Percentiles rank a stretch among this genome's conserved stretches.
Evolutionary conservation across 2,329 filamentous ascomycete genomes (phyloP).

Genomic region (Sarocladium strictum): DNA sequence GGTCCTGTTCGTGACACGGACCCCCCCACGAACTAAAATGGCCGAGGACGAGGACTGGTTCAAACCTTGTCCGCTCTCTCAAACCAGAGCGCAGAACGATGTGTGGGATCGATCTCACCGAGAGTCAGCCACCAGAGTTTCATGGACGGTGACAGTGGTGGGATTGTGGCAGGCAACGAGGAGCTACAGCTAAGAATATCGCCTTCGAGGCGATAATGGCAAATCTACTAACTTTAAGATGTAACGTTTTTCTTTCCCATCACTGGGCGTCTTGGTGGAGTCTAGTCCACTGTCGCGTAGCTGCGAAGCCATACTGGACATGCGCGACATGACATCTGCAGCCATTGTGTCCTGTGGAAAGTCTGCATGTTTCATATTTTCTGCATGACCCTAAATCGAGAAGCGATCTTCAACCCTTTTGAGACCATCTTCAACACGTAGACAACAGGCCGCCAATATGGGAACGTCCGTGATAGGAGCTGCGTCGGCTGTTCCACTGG

Average conservation of each 20-base stretch:
- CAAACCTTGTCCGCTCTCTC: background rate
- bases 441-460: no score
- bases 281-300: no score
- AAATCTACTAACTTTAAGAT: no score
- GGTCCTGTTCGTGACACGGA: background rate
- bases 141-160: no score
- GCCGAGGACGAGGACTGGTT: background rate
- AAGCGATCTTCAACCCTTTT: background rate
- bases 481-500: background rate
- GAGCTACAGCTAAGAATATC: no score
- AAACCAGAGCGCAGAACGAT: background rate
- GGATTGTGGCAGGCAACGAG: no score
- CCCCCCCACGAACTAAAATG: background rate
- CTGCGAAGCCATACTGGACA: background rate
- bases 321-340: background rate
- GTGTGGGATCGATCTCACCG: background rate
- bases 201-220: no score
- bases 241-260: no score
- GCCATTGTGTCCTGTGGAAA: background rate
- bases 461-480: background rate
- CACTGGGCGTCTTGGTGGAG: no score
- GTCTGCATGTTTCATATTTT: constrained; percentile 3
- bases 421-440: no score
- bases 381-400: background rate
- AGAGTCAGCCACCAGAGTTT: background rate